Base-by-base conservation (phyloP, 2,329 filamentous ascomycete species). In the Nothophaeocryptopus gaeumannii region DNA sequence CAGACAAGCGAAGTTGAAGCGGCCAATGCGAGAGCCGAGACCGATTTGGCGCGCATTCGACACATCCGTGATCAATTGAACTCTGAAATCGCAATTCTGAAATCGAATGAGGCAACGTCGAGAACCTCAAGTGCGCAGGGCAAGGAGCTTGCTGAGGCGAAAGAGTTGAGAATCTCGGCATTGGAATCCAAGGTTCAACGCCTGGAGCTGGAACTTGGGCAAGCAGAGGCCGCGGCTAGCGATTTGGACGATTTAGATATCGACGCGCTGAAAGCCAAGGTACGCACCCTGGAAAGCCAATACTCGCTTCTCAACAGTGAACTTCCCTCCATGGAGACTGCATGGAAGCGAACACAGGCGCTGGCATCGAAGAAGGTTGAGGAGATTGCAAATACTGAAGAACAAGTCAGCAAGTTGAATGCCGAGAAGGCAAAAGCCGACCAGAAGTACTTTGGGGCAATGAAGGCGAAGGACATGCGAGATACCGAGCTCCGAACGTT, bases 351-450 rank as follows among this genome's bases (percentile, higher is more conserved):
- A 69, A 88, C 91, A 45, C 89, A 91, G 65, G 83, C 84, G 15
- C 71, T 96, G 50, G 90, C 90, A 7, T 85, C 86, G 44, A 92
- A 89, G 73, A 97, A 96, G 70, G 83, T 95, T 31, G 80, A 86
- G 62, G 90, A 96, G 55, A 83, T 88, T 45, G 75, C 78, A 5
- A 77, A 79, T 3, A 74, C 89, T 65, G 91, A 97, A 71, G 90
- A 96, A 49, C 87, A 86, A 55, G 76, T 92, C 33, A 74, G 82
- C 13, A 77, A 87, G 16, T 74, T 95, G 14, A 82, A 82, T 35
- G 88, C 89, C 0, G 90, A 99, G 71, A 99, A 99, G 74, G 84
- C 86, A 58, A 97, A 96, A 70, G 92, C 92, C 1, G 93, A 99
- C 64, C 92, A 97, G 66, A 97, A 97, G 71, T 99, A 95, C 67